phyloP scores from a whole-genome alignment of 23 red algal species.

The Gracilaria caudata region DNA sequence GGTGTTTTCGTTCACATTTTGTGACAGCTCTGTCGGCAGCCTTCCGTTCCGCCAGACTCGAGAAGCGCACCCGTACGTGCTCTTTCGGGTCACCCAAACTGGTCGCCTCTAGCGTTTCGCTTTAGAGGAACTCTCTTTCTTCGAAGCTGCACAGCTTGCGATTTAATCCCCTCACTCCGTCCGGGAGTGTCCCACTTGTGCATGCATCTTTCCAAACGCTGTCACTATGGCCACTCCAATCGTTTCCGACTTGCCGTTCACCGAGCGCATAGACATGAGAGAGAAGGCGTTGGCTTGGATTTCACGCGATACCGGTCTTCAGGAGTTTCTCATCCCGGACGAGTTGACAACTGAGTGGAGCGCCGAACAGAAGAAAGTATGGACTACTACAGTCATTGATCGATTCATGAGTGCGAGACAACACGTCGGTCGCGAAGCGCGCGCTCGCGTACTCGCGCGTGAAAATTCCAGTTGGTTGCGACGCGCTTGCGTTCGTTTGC shows the following conservation, averaged over 20 bases:
- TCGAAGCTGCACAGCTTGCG: background rate
- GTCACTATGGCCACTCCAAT: conserved; percentile 19
- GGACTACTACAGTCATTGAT: conserved; percentile 40
- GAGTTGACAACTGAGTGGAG: conserved; percentile 38
- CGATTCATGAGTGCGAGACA: conserved; percentile 24
- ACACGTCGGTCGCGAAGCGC: conserved; percentile 9
- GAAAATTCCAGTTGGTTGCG: conserved; percentile 45
- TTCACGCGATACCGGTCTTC: conserved; percentile 50
- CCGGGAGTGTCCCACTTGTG: background rate
- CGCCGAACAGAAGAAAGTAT: conserved; percentile 23
- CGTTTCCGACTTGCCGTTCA: conserved; percentile 47
- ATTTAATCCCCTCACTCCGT: background rate
- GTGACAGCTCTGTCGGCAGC: no score
- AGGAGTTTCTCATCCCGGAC: conserved; percentile 51
- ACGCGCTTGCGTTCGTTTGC: conserved; percentile 27
- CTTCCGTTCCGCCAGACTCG: no score
- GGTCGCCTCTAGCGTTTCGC: background rate
- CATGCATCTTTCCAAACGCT: background rate
- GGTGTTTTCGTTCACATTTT: no score
- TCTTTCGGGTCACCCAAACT: background rate
- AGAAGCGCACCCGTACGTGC: background rate
- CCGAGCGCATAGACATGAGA: conserved; percentile 44
- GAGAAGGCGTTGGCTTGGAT: conserved; percentile 67
- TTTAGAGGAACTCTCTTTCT: background rate
- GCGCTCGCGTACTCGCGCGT: conserved; percentile 17